Evolutionary conservation across 2,329 filamentous ascomycete genomes (phyloP), one percentile per base, ranked within the genome.

Genomic region (Colletotrichum simmondsii): DNA sequence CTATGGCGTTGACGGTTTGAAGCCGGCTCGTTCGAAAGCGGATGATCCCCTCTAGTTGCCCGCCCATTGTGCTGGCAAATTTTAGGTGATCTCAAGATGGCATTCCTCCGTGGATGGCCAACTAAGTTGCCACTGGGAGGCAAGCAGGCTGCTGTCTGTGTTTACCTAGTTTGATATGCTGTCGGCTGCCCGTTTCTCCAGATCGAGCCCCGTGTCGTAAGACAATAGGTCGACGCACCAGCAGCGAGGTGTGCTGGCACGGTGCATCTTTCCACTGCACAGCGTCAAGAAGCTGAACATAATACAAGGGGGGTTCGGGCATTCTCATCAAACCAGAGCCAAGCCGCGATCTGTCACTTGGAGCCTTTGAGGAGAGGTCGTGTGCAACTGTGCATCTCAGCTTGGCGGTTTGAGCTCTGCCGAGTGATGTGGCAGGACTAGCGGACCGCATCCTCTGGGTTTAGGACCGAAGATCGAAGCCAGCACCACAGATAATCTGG

Each of bases 331-430:
- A 62, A 68, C n/a, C 30, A 32, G 32, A 63, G 69, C 52, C 65
- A 64, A 72, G 69, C 57, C 68, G n/a, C 16, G 16, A 62, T 30
- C 64, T 71, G 64, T 71, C 57, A 67, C 26, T 14, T 5, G 46
- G 26, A 52, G 22, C 64, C 57, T 59, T 58, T 52, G 49, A 16
- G 52, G 37, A 32, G 58, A 24, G 37, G 58, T 57, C 16, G 49
- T 62, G 52, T 71, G 58, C 58, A 30, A 68, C 64, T 68, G n/a
- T 57, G 26, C 64, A 62, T 68, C 57, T 71, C 57, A 53, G 68
- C 68, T 71, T 68, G 68, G 68, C 68, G 26, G 64, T 68, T 71
- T 71, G 58, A 62, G 64, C 64, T 67, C 35, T 61, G 49, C 68
- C 49, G 22, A 37, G 64, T 58, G 58, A 68, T 68, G 65, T 68